A percentile compares a stretch with the other conserved stretches of the same genome.
phyloP scores from a whole-genome alignment of 2,329 filamentous ascomycete species.

The Thyridium curvatum region DNA sequence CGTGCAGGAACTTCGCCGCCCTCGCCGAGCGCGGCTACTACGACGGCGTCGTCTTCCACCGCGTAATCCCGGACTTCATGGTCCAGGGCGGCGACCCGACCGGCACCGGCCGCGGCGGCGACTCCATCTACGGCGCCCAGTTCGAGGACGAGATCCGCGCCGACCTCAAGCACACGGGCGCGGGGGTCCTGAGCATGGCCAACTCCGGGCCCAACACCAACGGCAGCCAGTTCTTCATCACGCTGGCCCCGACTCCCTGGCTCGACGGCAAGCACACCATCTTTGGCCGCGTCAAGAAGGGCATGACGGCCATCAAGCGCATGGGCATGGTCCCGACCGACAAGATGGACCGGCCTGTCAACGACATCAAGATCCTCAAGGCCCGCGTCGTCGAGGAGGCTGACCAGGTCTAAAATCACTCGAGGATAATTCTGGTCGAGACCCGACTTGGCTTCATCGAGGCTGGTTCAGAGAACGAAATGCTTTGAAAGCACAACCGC shows the following conservation, averaged over 20 bases:
- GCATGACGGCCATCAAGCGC: conserved; percentile 76
- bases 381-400: conserved; percentile 64
- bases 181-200: conserved; percentile 93
- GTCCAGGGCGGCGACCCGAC: conserved; percentile 92
- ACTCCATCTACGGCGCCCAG: conserved; percentile 85
- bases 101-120: conserved; percentile 83
- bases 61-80: conserved; percentile 96
- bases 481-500: too few relatives aligned
- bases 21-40: conserved; percentile 84
- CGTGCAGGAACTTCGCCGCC: conserved; percentile 80
- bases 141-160: conserved; percentile 87
- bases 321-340: conserved; percentile 86
- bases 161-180: conserved; percentile 81
- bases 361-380: conserved; percentile 74
- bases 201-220: conserved; percentile 92
- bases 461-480: too few relatives aligned
- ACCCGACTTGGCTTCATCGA: too few relatives aligned
- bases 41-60: conserved; percentile 80
- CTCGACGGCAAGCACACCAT: conserved; percentile 96
- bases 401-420: conserved; percentile 23
- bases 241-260: conserved; percentile 90
- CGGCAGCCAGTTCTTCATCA: conserved; percentile 94
- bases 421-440: too few relatives aligned
- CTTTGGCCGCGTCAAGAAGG: conserved; percentile 82
- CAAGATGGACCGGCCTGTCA: conserved; percentile 69